Evolutionary conservation across 1,284 basidiomycete genomes (phyloP).

Genomic region (Pyrrhoderma noxium): DNA sequence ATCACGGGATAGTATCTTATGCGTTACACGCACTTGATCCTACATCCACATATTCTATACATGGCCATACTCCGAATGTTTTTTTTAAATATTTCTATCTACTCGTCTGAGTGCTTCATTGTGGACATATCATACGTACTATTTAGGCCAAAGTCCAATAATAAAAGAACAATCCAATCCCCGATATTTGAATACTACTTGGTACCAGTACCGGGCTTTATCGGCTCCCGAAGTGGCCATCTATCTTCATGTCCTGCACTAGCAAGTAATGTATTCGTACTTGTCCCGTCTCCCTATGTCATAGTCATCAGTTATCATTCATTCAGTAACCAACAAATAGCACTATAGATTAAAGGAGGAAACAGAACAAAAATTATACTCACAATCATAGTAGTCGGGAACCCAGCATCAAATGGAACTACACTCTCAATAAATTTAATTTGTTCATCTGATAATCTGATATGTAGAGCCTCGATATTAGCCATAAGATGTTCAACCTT

Average conservation of each 20-base stretch:
- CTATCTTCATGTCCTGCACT: constrained; percentile 2
- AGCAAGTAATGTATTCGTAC: background rate
- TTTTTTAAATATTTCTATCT: too few species aligned
- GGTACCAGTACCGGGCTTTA: too few species aligned
- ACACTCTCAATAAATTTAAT: constrained; percentile 20
- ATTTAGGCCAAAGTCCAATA: too few species aligned
- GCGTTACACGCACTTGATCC: too few species aligned
- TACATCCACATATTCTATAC: too few species aligned
- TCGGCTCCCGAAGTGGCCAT: constrained; percentile 1
- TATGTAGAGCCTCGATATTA: constrained; percentile 24
- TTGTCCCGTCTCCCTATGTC: constrained; percentile 2
- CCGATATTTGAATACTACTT: too few species aligned
- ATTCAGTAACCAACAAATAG: background rate
- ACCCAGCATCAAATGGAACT: constrained; percentile 22
- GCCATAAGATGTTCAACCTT: constrained; percentile 25
- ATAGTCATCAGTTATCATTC: too few species aligned
- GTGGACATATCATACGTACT: too few species aligned
- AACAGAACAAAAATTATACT: constrained; percentile 30
- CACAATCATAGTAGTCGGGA: constrained; percentile 19
- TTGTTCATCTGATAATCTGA: constrained; percentile 22
- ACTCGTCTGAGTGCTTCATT: too few species aligned
- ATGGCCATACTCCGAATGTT: too few species aligned
- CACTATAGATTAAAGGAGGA: constrained; percentile 14
- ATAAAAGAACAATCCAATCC: too few species aligned
- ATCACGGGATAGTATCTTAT: too few species aligned